Evolutionary conservation across 371 early-diverging fungal species (phyloP).

Genomic region (Mucor circinelloides): DNA sequence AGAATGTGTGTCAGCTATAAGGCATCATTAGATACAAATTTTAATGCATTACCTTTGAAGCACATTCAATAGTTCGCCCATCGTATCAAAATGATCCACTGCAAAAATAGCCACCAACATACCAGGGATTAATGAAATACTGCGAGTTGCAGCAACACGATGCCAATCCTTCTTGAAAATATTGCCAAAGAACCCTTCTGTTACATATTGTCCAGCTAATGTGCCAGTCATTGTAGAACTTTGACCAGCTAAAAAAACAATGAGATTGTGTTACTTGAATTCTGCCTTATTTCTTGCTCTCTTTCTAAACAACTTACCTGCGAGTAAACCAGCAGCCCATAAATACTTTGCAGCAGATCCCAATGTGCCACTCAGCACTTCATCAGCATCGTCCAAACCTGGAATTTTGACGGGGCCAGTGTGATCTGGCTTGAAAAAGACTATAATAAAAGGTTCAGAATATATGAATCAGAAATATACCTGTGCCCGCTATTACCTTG

Average conservation of each 20-base stretch:
- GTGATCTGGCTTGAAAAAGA: constrained; percentile 55
- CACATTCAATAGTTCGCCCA: constrained; percentile 72
- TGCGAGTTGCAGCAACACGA: constrained; percentile 64
- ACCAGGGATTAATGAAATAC: constrained; percentile 68
- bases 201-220: constrained; percentile 75
- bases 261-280: constrained; percentile 1
- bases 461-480: background rate
- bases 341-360: constrained; percentile 63
- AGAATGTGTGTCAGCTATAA: background rate
- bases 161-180: constrained; percentile 71
- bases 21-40: background rate
- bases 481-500: constrained; percentile 31
- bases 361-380: constrained; percentile 55
- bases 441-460: constrained; percentile 2
- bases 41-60: constrained; percentile 40
- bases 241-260: constrained; percentile 62
- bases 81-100: constrained; percentile 61
- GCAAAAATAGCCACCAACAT: constrained; percentile 68
- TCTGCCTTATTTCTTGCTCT: background rate
- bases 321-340: constrained; percentile 71
- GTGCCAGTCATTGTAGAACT: constrained; percentile 79
- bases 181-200: constrained; percentile 68
- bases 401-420: constrained; percentile 29
- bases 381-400: constrained; percentile 65
- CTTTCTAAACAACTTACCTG: constrained; percentile 24